These are phyloP conservation scores for Endocalyx cinctus DNA, from an alignment of 2,329 filamentous ascomycete genomes.

Conservation along the genomic window DNA sequence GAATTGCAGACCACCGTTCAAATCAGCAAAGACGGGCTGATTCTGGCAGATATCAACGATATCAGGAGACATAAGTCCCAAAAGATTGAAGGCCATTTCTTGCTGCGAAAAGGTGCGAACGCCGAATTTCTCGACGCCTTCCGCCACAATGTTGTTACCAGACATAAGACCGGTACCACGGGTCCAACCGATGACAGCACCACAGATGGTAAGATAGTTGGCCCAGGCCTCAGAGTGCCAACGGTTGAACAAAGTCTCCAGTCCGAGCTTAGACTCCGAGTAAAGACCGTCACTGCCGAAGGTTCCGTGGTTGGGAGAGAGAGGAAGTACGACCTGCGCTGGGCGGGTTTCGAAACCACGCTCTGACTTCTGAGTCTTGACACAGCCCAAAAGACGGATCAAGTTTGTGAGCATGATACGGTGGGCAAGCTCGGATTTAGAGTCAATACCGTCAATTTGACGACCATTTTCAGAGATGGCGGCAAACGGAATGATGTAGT, in stretches of 20 bases:
- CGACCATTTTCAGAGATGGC: slow-evolving; percentile 97
- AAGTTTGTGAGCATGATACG: slow-evolving; percentile 99
- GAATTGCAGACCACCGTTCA: slow-evolving; percentile 97
- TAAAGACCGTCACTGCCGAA: slow-evolving; percentile 98
- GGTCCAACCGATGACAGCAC: slow-evolving; percentile 98
- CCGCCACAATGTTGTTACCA: slow-evolving; percentile 94
- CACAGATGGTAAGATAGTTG: slow-evolving; percentile 96
- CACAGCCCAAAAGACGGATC: slow-evolving; percentile 79
- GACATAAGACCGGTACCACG: slow-evolving; percentile 97
- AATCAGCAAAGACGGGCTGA: slow-evolving; percentile 92
- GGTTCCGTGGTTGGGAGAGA: slow-evolving; percentile 97
- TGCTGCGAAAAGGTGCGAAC: slow-evolving; percentile 98
- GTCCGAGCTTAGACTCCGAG: slow-evolving; percentile 93
- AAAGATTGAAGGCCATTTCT: slow-evolving; percentile 98
- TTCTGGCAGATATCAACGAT: slow-evolving; percentile 94
- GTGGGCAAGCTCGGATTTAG: slow-evolving; percentile 94
- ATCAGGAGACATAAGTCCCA: slow-evolving; percentile 90
- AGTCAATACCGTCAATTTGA: slow-evolving; percentile 95
- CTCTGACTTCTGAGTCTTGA: slow-evolving; percentile 86
- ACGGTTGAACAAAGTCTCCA: slow-evolving; percentile 96
- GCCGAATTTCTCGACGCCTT: slow-evolving; percentile 93
- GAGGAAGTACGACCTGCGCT: slow-evolving; percentile 89
- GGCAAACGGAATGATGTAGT: slow-evolving; percentile 93
- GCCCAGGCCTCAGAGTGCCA: slow-evolving; percentile 98
- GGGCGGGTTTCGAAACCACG: slow-evolving; percentile 91